Evolutionary conservation across 208 protist genomes (phyloP).

Genomic region (Acanthamoeba divionensis): DNA sequence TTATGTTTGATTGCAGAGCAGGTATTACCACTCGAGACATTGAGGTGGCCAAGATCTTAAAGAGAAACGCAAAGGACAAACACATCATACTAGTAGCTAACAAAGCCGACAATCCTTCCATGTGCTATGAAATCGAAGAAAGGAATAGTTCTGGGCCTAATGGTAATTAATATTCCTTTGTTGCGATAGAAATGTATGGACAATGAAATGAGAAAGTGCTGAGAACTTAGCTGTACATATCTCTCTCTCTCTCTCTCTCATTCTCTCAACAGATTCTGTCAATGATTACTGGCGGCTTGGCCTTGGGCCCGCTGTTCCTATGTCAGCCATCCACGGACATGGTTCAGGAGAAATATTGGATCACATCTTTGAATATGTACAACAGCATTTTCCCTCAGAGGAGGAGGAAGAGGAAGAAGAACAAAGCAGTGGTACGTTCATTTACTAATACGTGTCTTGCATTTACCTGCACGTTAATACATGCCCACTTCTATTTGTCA

Average conservation of each 20-base stretch:
- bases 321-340: background rate
- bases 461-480: no score
- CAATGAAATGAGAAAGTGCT: no score
- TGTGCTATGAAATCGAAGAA: background rate
- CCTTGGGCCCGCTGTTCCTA: background rate
- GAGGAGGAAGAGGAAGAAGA: background rate
- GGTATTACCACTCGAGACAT: background rate
- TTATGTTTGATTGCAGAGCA: background rate
- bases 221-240: no score
- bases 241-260: no score
- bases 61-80: background rate
- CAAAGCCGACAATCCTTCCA: background rate
- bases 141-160: background rate
- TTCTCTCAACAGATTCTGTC: no score
- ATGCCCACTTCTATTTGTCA: no score
- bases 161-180: no score
- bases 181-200: no score
- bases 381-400: background rate
- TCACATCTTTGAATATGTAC: background rate
- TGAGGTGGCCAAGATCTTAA: background rate
- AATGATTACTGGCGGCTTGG: background rate
- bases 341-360: background rate
- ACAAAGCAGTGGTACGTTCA: no score
- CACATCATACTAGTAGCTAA: background rate
- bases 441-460: no score